Evolutionary conservation across 768 basidiomycete genomes (phyloP), one percentile per base, ranked within the genome.

Genomic region (Postia placenta): DNA sequence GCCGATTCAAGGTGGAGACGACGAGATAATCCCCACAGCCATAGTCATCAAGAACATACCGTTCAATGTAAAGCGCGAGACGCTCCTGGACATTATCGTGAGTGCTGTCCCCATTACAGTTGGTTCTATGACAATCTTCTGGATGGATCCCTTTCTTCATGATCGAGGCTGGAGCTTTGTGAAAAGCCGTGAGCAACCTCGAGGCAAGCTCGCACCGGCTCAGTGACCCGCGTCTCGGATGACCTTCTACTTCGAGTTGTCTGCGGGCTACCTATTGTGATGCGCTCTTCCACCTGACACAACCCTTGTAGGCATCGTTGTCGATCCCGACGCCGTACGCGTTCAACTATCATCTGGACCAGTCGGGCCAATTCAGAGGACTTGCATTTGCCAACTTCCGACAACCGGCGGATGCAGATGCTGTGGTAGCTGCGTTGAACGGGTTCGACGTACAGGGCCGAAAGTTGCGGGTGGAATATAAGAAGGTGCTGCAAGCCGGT

Each of bases 11-110:
- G 76, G 69, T 51, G 60, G 65, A 37, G 89, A 92, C 59, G 92
- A 96, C 69, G 93, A 96, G 67, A 78, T 96, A 67, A 98, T 98
- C 70, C 95, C 95, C 48, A 98, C 94, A 9, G 96, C 96, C 47
- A 97, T 99, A 63, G 96, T 99, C 64, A 97, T 99, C 69, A 99
- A 99, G 81, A 97, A 97, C 75, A 99, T 99, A 73, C 95, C 95
- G 57, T 99, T 99, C 77, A 93, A 93, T 61, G 92, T 97, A 57
- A 91, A 93, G 72, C 85, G 91, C 63, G 95, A 98, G 72, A 91
- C 91, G 38, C 80, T 99, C 58, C 83, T 98, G 62, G 86, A 88
- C 72, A 92, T 97, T 66, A 98, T 99, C 66, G 94, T 95, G 50
- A 56, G 91, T 80, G 42, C 44, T 56, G 49, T 48, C 38, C 42